Percentiles rank a stretch among this genome's conserved stretches.
Evolutionary conservation across 768 basidiomycete species (phyloP).

Genomic region (Macrolepiota dolichaula): DNA sequence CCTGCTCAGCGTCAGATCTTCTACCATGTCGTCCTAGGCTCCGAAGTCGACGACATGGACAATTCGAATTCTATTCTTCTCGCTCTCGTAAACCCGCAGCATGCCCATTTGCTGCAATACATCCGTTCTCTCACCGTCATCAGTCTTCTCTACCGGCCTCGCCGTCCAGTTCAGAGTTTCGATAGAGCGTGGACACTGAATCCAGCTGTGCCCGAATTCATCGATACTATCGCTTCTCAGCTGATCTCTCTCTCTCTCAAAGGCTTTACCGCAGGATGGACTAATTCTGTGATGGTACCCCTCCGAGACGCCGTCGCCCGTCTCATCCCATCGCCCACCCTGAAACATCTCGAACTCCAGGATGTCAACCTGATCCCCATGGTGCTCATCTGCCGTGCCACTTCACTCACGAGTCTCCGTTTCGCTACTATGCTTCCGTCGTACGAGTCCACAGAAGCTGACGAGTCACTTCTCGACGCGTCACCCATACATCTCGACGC

Average conservation of each 20-base stretch:
- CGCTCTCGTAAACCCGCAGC: neutral
- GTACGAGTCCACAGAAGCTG: neutral
- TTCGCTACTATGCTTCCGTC: neutral
- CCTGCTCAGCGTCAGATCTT: neutral
- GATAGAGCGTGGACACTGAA: too few relatives aligned
- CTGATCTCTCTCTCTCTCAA: neutral
- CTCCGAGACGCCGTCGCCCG: neutral
- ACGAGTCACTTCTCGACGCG: neutral
- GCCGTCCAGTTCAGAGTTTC: too few relatives aligned
- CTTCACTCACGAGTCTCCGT: neutral
- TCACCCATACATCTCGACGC: neutral
- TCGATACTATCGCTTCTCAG: neutral
- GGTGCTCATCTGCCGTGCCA: neutral
- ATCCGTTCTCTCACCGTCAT: neutral
- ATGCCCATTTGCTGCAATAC: neutral
- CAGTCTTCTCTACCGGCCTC: neutral
- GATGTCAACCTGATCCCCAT: neutral
- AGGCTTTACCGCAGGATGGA: neutral
- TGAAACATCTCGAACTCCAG: neutral
- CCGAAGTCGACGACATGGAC: neutral
- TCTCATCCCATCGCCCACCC: neutral
- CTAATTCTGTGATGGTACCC: neutral
- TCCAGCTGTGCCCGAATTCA: neutral
- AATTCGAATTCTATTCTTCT: neutral
- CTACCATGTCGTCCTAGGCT: neutral